Percentiles rank a stretch among this genome's conserved stretches.
Evolutionary conservation across 83 land plant genomes (phyloP).

Genomic region (Thuja plicata): DNA sequence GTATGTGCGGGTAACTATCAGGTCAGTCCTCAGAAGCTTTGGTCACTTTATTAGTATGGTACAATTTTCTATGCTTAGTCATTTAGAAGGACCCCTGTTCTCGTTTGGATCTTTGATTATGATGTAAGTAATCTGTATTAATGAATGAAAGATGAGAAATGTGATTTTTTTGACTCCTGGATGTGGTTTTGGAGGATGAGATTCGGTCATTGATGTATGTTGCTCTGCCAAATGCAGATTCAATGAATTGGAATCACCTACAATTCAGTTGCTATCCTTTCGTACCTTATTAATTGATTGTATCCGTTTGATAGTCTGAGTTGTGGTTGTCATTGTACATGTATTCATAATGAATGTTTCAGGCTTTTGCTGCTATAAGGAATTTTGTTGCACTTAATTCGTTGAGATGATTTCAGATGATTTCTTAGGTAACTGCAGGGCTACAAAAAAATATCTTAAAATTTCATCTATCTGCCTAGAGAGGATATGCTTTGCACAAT

Average conservation of each 20-base stretch:
- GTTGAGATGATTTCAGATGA: not conserved
- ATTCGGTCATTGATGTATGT: not conserved
- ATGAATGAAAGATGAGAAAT: not conserved
- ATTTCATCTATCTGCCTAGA: not conserved
- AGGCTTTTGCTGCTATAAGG: not conserved
- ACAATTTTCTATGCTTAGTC: slow-evolving; percentile 2
- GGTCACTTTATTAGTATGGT: not conserved
- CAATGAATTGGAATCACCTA: not conserved
- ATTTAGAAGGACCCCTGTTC: not conserved
- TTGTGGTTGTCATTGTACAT: not conserved
- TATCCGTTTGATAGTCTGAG: not conserved
- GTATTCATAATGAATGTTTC: not conserved
- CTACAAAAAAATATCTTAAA: not conserved
- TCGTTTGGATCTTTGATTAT: not conserved
- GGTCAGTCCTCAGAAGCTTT: slow-evolving; percentile 30
- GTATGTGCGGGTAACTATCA: slow-evolving; percentile 75
- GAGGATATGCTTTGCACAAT: not conserved
- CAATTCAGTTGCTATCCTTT: not conserved
- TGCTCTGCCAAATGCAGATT: not conserved
- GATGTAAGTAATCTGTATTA: not conserved
- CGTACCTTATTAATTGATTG: not conserved
- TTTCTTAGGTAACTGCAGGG: not conserved
- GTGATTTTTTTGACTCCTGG: not conserved
- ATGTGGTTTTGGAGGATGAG: not conserved
- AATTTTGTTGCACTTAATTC: not conserved